Conservation (phyloP, 2,329 filamentous ascomycete genomes). For the Talaromyces sp. region DNA sequence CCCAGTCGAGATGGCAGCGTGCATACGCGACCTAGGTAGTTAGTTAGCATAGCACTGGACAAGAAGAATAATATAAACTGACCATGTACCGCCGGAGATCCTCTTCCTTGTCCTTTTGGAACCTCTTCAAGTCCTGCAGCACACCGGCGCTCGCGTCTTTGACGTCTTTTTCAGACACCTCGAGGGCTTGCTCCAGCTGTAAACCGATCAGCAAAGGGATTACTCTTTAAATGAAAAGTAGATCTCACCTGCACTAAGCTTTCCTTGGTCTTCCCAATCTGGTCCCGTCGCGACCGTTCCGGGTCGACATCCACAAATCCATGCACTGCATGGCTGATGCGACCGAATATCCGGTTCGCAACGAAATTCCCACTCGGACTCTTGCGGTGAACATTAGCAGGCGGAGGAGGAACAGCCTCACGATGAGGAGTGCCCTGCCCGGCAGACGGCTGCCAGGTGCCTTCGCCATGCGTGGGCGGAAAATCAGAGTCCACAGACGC, state of each 20-base stretch:
- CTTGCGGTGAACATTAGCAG: slow-evolving; percentile 62
- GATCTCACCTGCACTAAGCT: slow-evolving; percentile 57
- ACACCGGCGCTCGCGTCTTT: slow-evolving; percentile 87
- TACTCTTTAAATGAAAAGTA: no score
- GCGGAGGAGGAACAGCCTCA: slow-evolving; percentile 13
- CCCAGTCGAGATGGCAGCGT: slow-evolving; percentile 90
- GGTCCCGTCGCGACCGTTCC: slow-evolving; percentile 82
- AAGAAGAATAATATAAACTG: slow-evolving; percentile 31
- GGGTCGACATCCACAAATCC: slow-evolving; percentile 95
- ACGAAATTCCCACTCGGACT: slow-evolving; percentile 82
- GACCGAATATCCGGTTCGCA: slow-evolving; percentile 87
- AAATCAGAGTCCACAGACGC: slow-evolving; percentile 95
- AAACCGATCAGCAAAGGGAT: slow-evolving; percentile 8
- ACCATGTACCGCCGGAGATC: slow-evolving; percentile 95
- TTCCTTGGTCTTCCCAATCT: slow-evolving; percentile 93
- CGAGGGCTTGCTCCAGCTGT: slow-evolving; percentile 83
- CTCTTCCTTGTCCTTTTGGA: slow-evolving; percentile 92
- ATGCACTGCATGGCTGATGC: slow-evolving; percentile 90
- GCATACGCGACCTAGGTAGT: slow-evolving; percentile 72
- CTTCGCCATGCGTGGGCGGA: slow-evolving; percentile 76
- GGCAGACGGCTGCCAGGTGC: slow-evolving; percentile 58
- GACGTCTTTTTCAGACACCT: slow-evolving; percentile 84
- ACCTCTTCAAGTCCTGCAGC: slow-evolving; percentile 81
- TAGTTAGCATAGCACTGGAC: slow-evolving; percentile 7
- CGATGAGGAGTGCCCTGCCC: slow-evolving; percentile 59